Conservation (phyloP, 2,329 filamentous ascomycete species). For the Trichoderma harzianum region DNA sequence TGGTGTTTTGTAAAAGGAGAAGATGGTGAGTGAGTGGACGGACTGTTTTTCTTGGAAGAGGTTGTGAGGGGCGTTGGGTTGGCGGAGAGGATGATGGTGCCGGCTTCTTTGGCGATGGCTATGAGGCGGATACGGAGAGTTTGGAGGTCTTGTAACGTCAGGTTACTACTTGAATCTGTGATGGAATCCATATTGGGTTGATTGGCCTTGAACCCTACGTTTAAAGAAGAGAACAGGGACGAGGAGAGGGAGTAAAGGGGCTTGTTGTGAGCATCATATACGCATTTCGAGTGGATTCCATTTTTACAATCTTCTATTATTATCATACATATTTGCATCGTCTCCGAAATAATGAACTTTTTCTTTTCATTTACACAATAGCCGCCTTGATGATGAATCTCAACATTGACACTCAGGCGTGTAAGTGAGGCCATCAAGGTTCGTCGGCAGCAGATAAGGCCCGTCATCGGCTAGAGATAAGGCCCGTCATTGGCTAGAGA, state of each 20-base stretch:
- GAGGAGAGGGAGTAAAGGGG: background rate
- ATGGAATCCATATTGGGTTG: background rate
- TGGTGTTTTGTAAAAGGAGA: background rate
- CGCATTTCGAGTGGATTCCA: background rate
- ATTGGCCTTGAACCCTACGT: no score
- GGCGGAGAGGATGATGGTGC: background rate
- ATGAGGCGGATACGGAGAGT: background rate
- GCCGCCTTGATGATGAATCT: background rate
- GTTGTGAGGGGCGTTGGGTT: background rate
- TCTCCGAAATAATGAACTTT: background rate
- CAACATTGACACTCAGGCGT: background rate
- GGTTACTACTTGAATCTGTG: background rate
- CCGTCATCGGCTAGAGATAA: background rate
- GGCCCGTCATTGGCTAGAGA: background rate
- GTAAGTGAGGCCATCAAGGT: background rate
- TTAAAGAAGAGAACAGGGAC: background rate
- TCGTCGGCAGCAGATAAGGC: conserved; percentile 3
- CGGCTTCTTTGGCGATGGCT: background rate
- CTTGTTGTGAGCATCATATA: background rate
- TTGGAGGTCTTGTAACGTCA: background rate
- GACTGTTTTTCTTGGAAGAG: background rate
- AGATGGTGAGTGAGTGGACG: background rate
- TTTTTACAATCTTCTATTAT: background rate
- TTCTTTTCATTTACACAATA: background rate
- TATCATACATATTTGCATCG: background rate